Percentiles rank a stretch among this genome's conserved stretches.
Evolutionary conservation across 179 eudicot genomes (phyloP).

Genomic region (Amaranthus tricolor): DNA sequence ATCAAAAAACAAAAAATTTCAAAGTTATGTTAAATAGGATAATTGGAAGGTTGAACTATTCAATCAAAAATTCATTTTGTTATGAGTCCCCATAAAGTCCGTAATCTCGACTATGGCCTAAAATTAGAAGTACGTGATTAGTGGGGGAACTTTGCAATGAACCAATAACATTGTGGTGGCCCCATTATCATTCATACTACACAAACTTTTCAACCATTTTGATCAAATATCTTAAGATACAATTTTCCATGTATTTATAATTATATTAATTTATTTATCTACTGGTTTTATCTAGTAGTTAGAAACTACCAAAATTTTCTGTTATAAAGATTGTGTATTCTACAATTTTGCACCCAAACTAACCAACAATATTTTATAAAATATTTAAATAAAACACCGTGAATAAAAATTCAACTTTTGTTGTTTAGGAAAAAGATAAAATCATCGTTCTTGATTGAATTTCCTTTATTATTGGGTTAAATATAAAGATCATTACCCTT

Average conservation of each 20-base stretch:
- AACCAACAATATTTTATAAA: background rate
- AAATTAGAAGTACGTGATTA: conserved; percentile 1
- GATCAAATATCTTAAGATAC: background rate
- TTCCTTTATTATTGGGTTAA: conserved; percentile 2
- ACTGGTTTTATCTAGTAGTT: background rate
- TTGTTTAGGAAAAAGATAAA: background rate
- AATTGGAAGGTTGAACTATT: too few species aligned
- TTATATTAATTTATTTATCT: too few species aligned
- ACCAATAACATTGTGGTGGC: background rate
- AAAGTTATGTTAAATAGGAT: too few species aligned
- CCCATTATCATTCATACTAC: too few species aligned
- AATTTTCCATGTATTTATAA: background rate
- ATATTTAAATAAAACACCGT: background rate
- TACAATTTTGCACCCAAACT: background rate
- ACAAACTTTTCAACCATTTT: background rate
- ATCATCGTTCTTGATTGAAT: conserved; percentile 3
- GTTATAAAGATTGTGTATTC: background rate
- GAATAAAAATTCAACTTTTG: background rate
- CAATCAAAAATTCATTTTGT: too few species aligned
- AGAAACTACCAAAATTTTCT: background rate
- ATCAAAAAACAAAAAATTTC: too few species aligned
- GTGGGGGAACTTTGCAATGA: background rate
- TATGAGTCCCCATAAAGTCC: too few species aligned
- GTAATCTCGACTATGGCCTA: background rate
- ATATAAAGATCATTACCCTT: conserved; percentile 19